Evolutionary conservation across 176 grass and related monocot species (phyloP).

Genomic region (Tillandsia leiboldiana): DNA sequence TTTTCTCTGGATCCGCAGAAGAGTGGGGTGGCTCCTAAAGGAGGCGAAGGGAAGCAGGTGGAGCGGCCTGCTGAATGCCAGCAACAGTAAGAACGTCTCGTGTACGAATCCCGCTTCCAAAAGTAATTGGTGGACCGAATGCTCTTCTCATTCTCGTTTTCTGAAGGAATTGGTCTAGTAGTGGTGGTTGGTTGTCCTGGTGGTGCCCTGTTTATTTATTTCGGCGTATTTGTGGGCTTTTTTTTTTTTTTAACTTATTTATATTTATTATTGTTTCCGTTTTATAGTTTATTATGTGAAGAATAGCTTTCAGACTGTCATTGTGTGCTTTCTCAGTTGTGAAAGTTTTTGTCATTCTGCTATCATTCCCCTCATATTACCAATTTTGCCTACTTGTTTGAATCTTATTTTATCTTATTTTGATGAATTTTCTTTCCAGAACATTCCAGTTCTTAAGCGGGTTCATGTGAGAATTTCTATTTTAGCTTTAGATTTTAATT

Average conservation of each 20-base stretch:
- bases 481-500: too few species aligned
- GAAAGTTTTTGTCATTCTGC: not conserved
- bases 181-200: not conserved
- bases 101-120: not conserved
- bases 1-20: conserved; percentile 32
- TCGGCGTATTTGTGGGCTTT: not conserved
- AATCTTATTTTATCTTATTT: not conserved
- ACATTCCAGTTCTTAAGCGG: too few species aligned
- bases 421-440: not conserved
- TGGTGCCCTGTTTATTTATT: not conserved
- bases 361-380: not conserved
- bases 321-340: not conserved
- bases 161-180: not conserved
- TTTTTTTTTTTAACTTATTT: too few species aligned
- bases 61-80: conserved; percentile 83
- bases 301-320: not conserved
- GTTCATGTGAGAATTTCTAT: too few species aligned
- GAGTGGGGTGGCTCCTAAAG: conserved; percentile 21
- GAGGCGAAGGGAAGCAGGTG: conserved; percentile 49
- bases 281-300: not conserved
- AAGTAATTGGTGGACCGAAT: not conserved
- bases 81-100: conserved; percentile 46
- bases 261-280: too few species aligned
- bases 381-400: not conserved
- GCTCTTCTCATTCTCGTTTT: not conserved